phyloP scores from a whole-genome alignment of 2,329 filamentous ascomycete species.

The Sporothrix brunneoviolacea region DNA sequence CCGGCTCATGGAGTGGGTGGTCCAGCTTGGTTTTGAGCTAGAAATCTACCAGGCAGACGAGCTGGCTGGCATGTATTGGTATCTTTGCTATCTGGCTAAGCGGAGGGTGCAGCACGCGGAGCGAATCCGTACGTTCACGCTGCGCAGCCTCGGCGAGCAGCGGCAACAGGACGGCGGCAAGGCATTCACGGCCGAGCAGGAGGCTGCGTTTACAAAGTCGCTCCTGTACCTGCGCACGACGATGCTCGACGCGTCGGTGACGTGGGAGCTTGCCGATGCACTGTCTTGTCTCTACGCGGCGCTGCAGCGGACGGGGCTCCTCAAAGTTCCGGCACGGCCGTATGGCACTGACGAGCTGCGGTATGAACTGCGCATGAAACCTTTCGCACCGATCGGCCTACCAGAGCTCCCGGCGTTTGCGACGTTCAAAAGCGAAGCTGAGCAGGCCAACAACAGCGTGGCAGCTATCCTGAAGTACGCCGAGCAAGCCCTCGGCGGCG shows the following conservation, averaged over 20 bases:
- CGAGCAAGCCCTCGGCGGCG: constrained; percentile 38
- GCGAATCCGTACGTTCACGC: constrained; percentile 62
- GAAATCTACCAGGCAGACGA: constrained; percentile 85
- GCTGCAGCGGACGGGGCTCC: constrained; percentile 50
- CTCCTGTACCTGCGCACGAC: constrained; percentile 52
- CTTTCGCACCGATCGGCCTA: constrained; percentile 63
- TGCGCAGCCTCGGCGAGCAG: constrained; percentile 31
- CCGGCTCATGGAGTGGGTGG: constrained; percentile 76
- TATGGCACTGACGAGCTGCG: constrained; percentile 63
- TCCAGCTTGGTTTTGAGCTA: constrained; percentile 91
- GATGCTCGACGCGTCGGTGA: constrained; percentile 59
- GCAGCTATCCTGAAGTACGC: constrained; percentile 39
- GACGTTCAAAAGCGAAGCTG: constrained; percentile 45
- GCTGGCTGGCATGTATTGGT: constrained; percentile 84
- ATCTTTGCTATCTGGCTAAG: constrained; percentile 67
- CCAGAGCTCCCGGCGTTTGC: constrained; percentile 61
- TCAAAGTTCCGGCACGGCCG: constrained; percentile 48
- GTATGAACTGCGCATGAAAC: constrained; percentile 82
- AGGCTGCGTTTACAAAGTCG: constrained; percentile 41
- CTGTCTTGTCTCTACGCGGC: constrained; percentile 59
- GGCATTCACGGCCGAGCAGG: constrained; percentile 26
- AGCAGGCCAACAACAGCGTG: constrained; percentile 33
- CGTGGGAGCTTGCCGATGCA: constrained; percentile 48
- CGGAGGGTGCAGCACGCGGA: constrained; percentile 63
- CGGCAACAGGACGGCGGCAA: constrained; percentile 18